These are phyloP conservation scores for Ustilago trichophora DNA, from an alignment of 1,284 basidiomycete genomes.

Conservation along the genomic window DNA sequence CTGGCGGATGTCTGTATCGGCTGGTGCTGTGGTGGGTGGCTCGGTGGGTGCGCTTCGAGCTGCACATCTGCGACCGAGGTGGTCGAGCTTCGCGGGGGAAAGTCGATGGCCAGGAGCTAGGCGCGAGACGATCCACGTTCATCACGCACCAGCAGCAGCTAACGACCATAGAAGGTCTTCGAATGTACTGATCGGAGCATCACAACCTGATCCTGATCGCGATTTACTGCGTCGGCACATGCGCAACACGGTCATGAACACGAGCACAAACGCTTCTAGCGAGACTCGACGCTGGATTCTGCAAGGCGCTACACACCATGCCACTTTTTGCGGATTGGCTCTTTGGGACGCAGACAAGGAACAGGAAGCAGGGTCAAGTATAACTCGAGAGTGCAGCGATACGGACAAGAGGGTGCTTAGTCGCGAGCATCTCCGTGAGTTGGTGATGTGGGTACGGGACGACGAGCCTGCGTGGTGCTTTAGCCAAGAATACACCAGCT, in stretches of 20 bases:
- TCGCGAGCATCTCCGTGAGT: conserved; percentile 7
- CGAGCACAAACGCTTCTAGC: conserved; percentile 1
- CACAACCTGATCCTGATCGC: conserved; percentile 6
- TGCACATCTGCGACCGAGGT: conserved; percentile 13
- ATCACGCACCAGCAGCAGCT: neutral
- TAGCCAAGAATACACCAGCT: conserved; percentile 19
- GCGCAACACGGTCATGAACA: neutral
- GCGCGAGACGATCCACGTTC: conserved; percentile 8
- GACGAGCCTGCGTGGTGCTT: conserved; percentile 30
- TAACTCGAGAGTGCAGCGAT: neutral
- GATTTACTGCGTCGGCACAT: conserved; percentile 14
- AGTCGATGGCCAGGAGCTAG: conserved; percentile 3
- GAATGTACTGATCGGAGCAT: neutral
- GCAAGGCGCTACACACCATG: conserved; percentile 17
- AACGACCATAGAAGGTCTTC: conserved; percentile 9
- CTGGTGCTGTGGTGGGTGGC: neutral
- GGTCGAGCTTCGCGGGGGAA: conserved; percentile 31
- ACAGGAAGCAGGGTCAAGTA: neutral
- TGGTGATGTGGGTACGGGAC: conserved; percentile 17
- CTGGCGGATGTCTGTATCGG: conserved; percentile 23
- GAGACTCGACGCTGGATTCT: conserved; percentile 38
- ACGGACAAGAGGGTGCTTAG: neutral
- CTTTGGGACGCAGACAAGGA: neutral
- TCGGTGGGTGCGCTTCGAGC: neutral
- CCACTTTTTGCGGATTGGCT: conserved; percentile 23